A percentile compares a stretch with the other conserved stretches of the same genome.
Conservation (phyloP, 495 filamentous ascomycete genomes). For the Penicillium pulvis region DNA sequence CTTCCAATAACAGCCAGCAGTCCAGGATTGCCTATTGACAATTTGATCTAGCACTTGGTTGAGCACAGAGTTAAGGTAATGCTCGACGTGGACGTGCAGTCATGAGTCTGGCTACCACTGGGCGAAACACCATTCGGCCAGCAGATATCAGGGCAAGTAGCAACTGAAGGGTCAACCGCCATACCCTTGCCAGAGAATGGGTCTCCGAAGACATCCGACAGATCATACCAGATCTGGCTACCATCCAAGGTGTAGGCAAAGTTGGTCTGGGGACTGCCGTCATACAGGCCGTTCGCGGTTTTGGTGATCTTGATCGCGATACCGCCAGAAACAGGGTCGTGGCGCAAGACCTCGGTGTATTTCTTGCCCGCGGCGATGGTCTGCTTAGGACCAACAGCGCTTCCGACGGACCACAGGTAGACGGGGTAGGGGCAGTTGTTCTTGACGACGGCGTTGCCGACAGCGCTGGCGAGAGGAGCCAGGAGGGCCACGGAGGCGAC, state of each 20-base stretch:
- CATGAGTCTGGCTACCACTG: slow-evolving; percentile 54
- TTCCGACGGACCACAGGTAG: slow-evolving; percentile 60
- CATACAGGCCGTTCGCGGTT: slow-evolving; percentile 52
- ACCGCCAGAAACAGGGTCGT: slow-evolving; percentile 55
- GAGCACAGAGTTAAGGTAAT: slow-evolving; percentile 14
- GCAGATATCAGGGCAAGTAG: slow-evolving; percentile 47
- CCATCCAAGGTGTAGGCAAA: slow-evolving; percentile 57
- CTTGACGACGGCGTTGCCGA: slow-evolving; percentile 53
- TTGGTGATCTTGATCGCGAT: slow-evolving; percentile 58
- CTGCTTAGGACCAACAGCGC: slow-evolving; percentile 39
- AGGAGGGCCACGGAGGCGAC: slow-evolving; percentile 30
- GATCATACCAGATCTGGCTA: slow-evolving; percentile 55
- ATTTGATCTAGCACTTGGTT: neutral
- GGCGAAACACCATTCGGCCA: slow-evolving; percentile 53
- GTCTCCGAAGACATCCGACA: slow-evolving; percentile 58
- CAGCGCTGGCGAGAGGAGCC: slow-evolving; percentile 38
- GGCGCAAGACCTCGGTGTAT: slow-evolving; percentile 46
- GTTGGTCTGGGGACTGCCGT: slow-evolving; percentile 53
- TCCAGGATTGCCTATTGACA: neutral
- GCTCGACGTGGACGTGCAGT: slow-evolving; percentile 35
- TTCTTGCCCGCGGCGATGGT: slow-evolving; percentile 38
- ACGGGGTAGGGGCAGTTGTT: slow-evolving; percentile 53
- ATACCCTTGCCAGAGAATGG: slow-evolving; percentile 52
- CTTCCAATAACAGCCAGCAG: neutral
- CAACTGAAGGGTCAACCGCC: slow-evolving; percentile 38